phyloP scores from a whole-genome alignment of 2,329 filamentous ascomycete species.

The Colletotrichum cordylinicola region DNA sequence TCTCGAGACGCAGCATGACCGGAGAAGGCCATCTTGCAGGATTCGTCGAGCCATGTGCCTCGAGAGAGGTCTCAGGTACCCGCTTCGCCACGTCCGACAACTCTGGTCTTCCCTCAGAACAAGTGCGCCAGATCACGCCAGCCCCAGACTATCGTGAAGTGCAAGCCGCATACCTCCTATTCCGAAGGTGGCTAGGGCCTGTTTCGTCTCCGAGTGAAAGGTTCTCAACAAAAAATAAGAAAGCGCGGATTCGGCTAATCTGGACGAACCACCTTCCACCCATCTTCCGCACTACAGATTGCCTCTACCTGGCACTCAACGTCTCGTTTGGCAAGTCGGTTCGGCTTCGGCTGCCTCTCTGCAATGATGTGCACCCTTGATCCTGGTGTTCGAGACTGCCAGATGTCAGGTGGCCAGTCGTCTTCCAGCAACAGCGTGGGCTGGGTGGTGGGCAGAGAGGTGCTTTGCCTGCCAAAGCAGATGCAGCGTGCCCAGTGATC shows the following conservation, averaged over 20 bases:
- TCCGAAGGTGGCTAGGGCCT: slow-evolving; percentile 8
- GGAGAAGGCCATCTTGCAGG: neutral
- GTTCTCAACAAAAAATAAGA: slow-evolving; percentile 20
- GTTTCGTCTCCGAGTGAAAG: slow-evolving; percentile 15
- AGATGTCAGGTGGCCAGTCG: neutral
- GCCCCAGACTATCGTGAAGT: slow-evolving; percentile 14
- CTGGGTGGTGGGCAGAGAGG: neutral
- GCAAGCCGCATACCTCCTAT: slow-evolving; percentile 8
- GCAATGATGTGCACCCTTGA: slow-evolving; percentile 4
- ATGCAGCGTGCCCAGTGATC: neutral
- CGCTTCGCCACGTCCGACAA: slow-evolving; percentile 1
- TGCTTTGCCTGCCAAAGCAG: neutral
- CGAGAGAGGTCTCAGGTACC: slow-evolving; percentile 19
- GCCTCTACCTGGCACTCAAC: neutral
- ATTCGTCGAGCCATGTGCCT: slow-evolving; percentile 1
- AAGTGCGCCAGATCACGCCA: slow-evolving; percentile 3
- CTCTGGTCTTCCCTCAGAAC: neutral
- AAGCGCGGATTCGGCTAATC: neutral
- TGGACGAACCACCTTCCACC: neutral
- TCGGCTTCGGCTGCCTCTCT: neutral
- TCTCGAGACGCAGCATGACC: neutral
- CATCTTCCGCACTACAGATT: neutral
- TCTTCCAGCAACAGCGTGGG: neutral
- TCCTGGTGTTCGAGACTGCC: neutral
- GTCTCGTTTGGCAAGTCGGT: neutral